Evolutionary conservation across 176 grass and related monocot genomes (phyloP).

Genomic region (Avena eriantha): DNA sequence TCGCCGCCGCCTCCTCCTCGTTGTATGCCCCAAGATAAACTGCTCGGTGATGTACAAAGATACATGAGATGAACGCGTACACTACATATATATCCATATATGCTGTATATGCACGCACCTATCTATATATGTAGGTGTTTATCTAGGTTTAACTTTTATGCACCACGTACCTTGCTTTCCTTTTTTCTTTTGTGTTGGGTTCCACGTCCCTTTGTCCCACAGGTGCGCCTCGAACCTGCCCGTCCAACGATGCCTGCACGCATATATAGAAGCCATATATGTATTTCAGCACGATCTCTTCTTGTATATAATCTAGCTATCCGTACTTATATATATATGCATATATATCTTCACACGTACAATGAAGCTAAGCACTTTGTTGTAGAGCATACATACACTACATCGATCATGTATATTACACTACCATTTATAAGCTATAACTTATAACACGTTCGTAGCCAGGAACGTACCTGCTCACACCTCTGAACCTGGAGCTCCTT

Average conservation of each 20-base stretch:
- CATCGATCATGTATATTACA: too few species aligned
- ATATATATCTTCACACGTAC: too few species aligned
- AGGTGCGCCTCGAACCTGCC: conserved; percentile 75
- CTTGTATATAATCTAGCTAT: neutral
- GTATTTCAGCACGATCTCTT: neutral
- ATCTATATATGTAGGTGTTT: neutral
- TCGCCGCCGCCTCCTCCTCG: conserved; percentile 73
- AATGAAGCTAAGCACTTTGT: too few species aligned
- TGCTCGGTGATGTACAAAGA: neutral
- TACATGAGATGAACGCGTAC: neutral
- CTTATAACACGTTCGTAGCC: neutral
- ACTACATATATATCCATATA: neutral
- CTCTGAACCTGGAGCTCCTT: conserved; percentile 76
- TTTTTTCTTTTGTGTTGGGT: conserved; percentile 78
- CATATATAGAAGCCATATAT: neutral
- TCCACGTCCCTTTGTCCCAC: conserved; percentile 80
- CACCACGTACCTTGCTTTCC: conserved; percentile 72
- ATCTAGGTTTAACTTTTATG: neutral
- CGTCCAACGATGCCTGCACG: conserved; percentile 69
- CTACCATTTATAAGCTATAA: too few species aligned
- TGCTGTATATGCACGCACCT: neutral
- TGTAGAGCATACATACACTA: too few species aligned
- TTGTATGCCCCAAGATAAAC: conserved; percentile 76
- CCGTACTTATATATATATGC: neutral
- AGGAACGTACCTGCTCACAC: conserved; percentile 66